Evolutionary conservation across 2,329 filamentous ascomycete species (phyloP).

Genomic region (Aspergillus pseudoterreus): DNA sequence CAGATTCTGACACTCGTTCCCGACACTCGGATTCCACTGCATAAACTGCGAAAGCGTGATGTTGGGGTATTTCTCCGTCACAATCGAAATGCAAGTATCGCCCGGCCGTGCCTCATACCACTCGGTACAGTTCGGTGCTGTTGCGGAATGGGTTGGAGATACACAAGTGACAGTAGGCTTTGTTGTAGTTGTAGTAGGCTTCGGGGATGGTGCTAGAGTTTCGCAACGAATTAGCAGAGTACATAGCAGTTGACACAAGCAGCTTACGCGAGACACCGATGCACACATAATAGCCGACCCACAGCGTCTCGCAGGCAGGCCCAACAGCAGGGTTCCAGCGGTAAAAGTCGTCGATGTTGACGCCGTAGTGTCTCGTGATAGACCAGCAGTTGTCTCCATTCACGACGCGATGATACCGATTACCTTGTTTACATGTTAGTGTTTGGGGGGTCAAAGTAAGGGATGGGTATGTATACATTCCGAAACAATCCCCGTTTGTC

Average conservation of each 20-base stretch:
- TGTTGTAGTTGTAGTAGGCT: not conserved
- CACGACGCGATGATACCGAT: slow-evolving; percentile 1
- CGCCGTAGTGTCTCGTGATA: not conserved
- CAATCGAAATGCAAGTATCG: not conserved
- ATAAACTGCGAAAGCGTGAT: not conserved
- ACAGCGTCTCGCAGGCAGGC: slow-evolving; percentile 2
- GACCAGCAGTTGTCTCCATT: slow-evolving; percentile 3
- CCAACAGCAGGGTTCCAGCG: slow-evolving; percentile 10
- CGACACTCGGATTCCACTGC: not conserved
- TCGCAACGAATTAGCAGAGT: not conserved
- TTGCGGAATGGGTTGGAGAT: not conserved
- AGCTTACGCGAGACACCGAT: slow-evolving; percentile 1
- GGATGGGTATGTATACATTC: not conserved
- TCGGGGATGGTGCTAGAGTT: not conserved
- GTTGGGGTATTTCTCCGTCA: not conserved
- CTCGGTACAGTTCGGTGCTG: not conserved
- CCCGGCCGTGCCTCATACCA: not conserved
- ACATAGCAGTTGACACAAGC: not conserved
- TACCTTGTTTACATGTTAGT: not conserved
- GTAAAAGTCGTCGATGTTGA: slow-evolving; percentile 7
- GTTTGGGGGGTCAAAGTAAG: not conserved
- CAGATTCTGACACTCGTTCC: not conserved
- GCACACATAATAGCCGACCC: slow-evolving; percentile 12
- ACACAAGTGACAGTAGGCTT: not conserved
- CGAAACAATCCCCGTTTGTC: not conserved